Evolutionary conservation across 2,329 filamentous ascomycete species (phyloP).

Genomic region (Fusarium coffeatum): DNA sequence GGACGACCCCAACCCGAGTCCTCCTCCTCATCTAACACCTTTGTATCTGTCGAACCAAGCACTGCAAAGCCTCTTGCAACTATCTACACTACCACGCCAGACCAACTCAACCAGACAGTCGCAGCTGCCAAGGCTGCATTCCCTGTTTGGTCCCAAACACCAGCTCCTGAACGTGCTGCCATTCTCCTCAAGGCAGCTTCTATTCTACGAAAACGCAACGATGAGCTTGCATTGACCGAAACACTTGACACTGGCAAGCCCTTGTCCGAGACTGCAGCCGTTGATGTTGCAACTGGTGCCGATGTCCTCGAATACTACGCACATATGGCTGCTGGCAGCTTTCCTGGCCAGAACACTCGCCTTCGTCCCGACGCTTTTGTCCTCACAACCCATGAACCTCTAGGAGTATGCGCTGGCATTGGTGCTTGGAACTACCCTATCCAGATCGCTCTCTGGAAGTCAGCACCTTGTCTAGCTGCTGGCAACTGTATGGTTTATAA

Average conservation of each 20-base stretch:
- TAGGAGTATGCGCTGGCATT: constrained; percentile 88
- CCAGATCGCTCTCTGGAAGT: constrained; percentile 92
- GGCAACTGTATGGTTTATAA: constrained; percentile 95
- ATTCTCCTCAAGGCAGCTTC: constrained; percentile 82
- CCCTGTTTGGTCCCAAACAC: constrained; percentile 78
- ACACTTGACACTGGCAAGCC: constrained; percentile 89
- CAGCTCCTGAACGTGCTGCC: constrained; percentile 78
- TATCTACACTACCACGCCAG: constrained; percentile 75
- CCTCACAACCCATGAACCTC: constrained; percentile 82
- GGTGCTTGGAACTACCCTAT: constrained; percentile 95
- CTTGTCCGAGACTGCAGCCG: constrained; percentile 83
- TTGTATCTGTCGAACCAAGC: constrained; percentile 79
- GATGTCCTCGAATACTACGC: constrained; percentile 91
- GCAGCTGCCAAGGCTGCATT: constrained; percentile 78
- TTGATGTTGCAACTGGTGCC: constrained; percentile 84
- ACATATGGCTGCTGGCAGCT: constrained; percentile 79
- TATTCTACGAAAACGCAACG: constrained; percentile 79
- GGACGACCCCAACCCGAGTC: constrained; percentile 72
- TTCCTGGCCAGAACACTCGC: constrained; percentile 83
- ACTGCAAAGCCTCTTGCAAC: constrained; percentile 75
- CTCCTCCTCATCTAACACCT: constrained; percentile 69
- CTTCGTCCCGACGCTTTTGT: constrained; percentile 82
- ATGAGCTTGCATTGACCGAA: constrained; percentile 81
- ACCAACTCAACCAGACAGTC: constrained; percentile 78
- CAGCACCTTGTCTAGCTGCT: constrained; percentile 83